phyloP scores from a whole-genome alignment of 2,329 filamentous ascomycete species.

The Amauroascus niger region DNA sequence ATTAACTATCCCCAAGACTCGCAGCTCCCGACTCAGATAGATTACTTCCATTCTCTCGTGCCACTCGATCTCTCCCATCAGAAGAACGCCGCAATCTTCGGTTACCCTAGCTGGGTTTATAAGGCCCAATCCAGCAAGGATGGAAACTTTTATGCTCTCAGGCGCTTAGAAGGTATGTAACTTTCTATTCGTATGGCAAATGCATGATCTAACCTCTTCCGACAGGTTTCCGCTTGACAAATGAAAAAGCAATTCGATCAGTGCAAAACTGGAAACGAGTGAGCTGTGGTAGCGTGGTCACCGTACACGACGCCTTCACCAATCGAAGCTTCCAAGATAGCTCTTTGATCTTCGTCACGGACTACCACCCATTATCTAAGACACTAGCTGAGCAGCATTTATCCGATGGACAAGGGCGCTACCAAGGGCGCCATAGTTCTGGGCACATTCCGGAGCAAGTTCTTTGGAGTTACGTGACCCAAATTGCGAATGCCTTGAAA shows the following conservation, averaged over 20 bases:
- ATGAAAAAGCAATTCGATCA: conserved; percentile 75
- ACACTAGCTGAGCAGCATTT: conserved; percentile 74
- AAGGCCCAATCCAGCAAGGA: conserved; percentile 86
- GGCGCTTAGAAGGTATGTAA: conserved; percentile 64
- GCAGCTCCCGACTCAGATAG: conserved; percentile 63
- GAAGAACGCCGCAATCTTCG: conserved; percentile 69
- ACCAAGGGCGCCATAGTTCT: conserved; percentile 37
- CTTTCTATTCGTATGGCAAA: neutral
- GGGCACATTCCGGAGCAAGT: conserved; percentile 58
- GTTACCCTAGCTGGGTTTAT: conserved; percentile 87
- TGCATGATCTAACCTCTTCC: neutral
- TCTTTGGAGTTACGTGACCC: conserved; percentile 85
- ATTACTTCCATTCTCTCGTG: conserved; percentile 86
- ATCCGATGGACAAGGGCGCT: conserved; percentile 29
- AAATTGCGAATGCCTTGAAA: conserved; percentile 79
- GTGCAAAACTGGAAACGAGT: conserved; percentile 86
- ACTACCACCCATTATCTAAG: conserved; percentile 85
- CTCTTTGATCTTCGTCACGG: conserved; percentile 85
- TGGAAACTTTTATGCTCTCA: conserved; percentile 75
- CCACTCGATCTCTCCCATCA: conserved; percentile 74
- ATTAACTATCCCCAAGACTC: conserved; percentile 39
- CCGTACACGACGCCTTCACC: conserved; percentile 85
- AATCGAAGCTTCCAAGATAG: conserved; percentile 88
- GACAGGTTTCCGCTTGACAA: conserved; percentile 70
- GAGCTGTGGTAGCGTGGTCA: conserved; percentile 70